Percentiles rank a stretch among this genome's conserved stretches.
Evolutionary conservation across 306 rosid genomes (phyloP).

Genomic region (Dalbergia cochinchinensis): DNA sequence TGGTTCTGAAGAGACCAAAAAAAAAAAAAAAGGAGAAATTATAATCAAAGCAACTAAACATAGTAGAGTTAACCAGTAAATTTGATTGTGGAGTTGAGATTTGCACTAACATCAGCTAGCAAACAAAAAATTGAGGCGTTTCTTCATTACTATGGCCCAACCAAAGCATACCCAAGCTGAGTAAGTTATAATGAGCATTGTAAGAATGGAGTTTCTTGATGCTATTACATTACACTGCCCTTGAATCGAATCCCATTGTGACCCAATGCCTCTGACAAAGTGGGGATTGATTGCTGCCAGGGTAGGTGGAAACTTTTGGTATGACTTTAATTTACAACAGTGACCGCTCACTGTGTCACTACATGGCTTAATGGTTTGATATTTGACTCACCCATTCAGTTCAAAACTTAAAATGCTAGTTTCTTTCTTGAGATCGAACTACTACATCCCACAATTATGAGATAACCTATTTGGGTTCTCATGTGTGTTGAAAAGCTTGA

Average conservation of each 20-base stretch:
- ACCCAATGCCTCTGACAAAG: neutral
- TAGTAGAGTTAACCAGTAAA: no score
- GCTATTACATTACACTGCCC: no score
- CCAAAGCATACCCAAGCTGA: no score
- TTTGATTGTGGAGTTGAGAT: neutral
- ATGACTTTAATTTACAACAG: conserved; percentile 43
- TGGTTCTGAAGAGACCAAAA: neutral
- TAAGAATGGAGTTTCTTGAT: no score
- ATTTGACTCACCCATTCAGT: conserved; percentile 27
- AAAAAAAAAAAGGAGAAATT: neutral
- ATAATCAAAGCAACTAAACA: no score
- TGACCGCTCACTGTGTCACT: conserved; percentile 43
- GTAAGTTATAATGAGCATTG: no score
- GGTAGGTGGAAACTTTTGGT: conserved; percentile 34
- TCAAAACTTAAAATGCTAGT: conserved; percentile 32
- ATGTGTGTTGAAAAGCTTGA: conserved; percentile 1
- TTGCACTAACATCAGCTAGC: neutral
- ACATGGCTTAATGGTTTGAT: conserved; percentile 37
- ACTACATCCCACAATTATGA: conserved; percentile 38
- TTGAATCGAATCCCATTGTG: neutral
- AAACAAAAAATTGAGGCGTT: no score
- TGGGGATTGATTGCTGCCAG: neutral
- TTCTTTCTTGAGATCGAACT: conserved; percentile 42
- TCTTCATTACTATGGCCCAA: no score
- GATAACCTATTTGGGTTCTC: conserved; percentile 7